phyloP scores from a whole-genome alignment of 345 rosid species.

The Rhodomyrtus tomentosa region DNA sequence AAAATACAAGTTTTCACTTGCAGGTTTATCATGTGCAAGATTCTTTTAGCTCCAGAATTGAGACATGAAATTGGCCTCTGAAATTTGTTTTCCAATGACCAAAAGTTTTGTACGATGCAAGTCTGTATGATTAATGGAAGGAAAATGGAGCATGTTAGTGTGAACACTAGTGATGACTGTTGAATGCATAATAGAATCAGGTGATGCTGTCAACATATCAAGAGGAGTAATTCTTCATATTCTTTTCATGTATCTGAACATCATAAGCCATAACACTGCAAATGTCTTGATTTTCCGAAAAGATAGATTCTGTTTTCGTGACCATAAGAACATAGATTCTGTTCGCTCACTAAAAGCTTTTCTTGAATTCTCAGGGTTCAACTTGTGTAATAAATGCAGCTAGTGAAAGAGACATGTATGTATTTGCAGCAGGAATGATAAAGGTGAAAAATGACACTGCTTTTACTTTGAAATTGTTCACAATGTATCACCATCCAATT shows the following conservation, averaged over 20 bases:
- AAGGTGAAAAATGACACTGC: constrained; percentile 37
- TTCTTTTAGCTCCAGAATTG: not conserved
- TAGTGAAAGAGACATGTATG: constrained; percentile 93
- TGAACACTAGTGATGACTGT: not conserved
- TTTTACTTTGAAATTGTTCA: not conserved
- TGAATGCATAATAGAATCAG: not conserved
- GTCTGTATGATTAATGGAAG: not conserved
- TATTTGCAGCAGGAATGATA: constrained; percentile 87
- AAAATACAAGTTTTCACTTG: not conserved
- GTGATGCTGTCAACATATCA: not conserved
- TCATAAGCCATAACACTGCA: not conserved
- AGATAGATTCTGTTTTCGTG: not conserved
- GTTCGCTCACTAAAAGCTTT: not conserved
- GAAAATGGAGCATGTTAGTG: no score
- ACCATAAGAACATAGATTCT: not conserved
- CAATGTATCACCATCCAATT: not conserved
- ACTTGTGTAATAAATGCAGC: constrained; percentile 91
- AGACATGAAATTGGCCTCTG: not conserved
- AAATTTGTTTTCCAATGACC: not conserved
- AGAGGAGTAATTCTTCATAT: not conserved
- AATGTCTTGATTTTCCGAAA: not conserved
- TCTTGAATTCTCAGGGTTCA: constrained; percentile 49
- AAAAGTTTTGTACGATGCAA: not conserved
- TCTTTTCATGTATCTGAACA: not conserved
- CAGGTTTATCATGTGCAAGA: not conserved